Evolutionary conservation across 1,139 yeast species (phyloP), one percentile per base, ranked within the genome.

Genomic region (Zygosaccharomyces pseudobailii): DNA sequence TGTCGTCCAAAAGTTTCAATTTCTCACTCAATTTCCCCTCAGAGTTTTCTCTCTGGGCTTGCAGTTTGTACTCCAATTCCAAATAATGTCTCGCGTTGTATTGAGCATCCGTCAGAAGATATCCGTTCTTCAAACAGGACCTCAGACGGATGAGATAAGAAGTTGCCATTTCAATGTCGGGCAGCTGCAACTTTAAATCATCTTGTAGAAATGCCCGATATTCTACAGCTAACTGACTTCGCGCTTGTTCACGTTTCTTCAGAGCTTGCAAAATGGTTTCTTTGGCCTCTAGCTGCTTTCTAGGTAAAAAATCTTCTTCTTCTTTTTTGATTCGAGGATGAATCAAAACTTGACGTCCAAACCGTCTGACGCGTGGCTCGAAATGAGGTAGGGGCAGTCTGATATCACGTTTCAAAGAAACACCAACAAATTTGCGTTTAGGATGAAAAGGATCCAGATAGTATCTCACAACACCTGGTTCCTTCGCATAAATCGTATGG

Each of bases 361-460:
- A 82, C 67, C 97, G 76, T 70, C 98, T 80, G 24, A 79, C 73
- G 43, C 92, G 77, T 42, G 97, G 97, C 24, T 76, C 84, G 67
- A 90, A 90, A 66, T 92, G 97, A 7, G 94, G 87, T 8, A 88
- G 81, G 32, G 98, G 98, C 41, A 92, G 75, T 49, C 73, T 70
- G 38, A 79, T 70, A 4, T 82, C 84, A 54, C 76, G 75, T 40
- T 73, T 73, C 50, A 92, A 74, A 1, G 95, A 90, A 45, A 92
- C 82, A 36, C 98, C 98, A 48, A 89, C 88, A 62, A 87, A 87
- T 65, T 84, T 85, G 67, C 97, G 80, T 63, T 82, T 79, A 37
- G 97, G 97, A 63, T 92, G 98, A 75, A 90, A 90, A n/a, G 98
- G 98, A 71, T 92, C 97, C 55, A 82, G 73, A 67, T 92, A 92